Base-by-base conservation (phyloP, 2,329 filamentous ascomycete genomes). In the Phaeosphaeria sp. region DNA sequence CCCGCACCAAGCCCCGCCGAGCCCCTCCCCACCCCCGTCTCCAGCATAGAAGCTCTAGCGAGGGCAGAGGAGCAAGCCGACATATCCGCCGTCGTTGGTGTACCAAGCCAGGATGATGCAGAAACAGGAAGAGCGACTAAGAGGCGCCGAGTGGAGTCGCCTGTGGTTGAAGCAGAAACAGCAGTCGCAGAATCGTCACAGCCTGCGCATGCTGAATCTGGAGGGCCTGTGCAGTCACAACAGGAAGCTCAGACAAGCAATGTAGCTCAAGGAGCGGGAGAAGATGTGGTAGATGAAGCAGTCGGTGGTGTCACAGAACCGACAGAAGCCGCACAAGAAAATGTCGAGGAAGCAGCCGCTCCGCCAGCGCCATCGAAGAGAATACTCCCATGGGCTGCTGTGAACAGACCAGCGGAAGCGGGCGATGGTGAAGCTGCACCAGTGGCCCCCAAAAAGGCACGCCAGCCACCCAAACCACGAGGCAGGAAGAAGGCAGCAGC, bases 351-450 rank as follows among this genome's bases (percentile, higher is more conserved):
- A 6, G 22, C 63, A 36, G 50, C 53, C 11, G 42, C 64, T 13
- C 54, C 53, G 20, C 61, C 51, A 43, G 52, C 57, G 36, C 52
- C 48, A 25, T 57, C 51, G 21, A 56, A 52, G 30, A 58, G 60
- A 48, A 59, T 45, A 17, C 40, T 64, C 11, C 66, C 70, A 20
- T 76, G 74, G 74, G 59, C 59, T 25, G 59, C 74, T n/a, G 72
- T 76, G 7, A 76, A 76, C 44, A 57, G 68, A 21, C 57, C 63
- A 13, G 57, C 49, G 20, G 63, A 62, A 7, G 61, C 61, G 5
- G 60, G 53, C 17, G 63, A 64, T 24, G 61, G 60, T 6, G 59
- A 43, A 17, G 45, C 18, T 11, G 46, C 57, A 18, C 53, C 48
- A 5, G 54, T 54, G 8, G 56, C 62, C 27, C 22, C 56, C 6